Percentiles rank a stretch among this genome's conserved stretches.
Conservation (phyloP, 2,329 filamentous ascomycete species). For the Colletotrichum agaves region DNA sequence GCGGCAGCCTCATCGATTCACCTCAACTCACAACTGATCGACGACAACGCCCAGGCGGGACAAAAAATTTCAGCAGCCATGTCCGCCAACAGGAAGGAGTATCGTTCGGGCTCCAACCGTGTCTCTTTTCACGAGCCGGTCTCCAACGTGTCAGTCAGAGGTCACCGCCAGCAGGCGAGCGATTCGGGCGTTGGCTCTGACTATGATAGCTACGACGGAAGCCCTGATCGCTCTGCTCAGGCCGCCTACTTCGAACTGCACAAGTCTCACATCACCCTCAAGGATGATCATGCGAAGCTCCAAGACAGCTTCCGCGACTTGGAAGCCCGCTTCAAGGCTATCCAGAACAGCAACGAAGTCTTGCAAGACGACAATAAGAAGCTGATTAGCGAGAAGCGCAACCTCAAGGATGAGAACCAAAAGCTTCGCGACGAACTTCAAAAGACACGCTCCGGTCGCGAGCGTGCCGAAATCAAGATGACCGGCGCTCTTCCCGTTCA, state of each 20-base stretch:
- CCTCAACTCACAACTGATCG: constrained; percentile 18
- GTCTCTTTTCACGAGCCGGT: constrained; percentile 30
- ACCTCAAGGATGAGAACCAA: constrained; percentile 44
- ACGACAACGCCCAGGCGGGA: constrained; percentile 3
- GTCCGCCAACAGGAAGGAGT: constrained; percentile 36
- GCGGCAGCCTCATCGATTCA: constrained; percentile 5
- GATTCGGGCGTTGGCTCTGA: constrained; percentile 41
- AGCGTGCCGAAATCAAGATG: constrained; percentile 39
- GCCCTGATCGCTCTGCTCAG: constrained; percentile 39
- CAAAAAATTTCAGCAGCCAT: constrained; percentile 23
- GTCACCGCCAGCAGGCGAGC: constrained; percentile 39
- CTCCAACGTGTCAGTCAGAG: constrained; percentile 24
- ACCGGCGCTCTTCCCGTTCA: constrained; percentile 42
- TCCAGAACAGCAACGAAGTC: constrained; percentile 39
- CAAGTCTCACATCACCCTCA: constrained; percentile 33
- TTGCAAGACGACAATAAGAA: constrained; percentile 50
- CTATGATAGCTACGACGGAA: constrained; percentile 37
- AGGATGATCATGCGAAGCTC: constrained; percentile 39
- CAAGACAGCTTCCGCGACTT: constrained; percentile 42
- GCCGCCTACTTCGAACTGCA: constrained; percentile 35
- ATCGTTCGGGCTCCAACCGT: constrained; percentile 4
- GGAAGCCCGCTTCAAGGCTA: constrained; percentile 41
- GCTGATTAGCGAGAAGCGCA: constrained; percentile 41
- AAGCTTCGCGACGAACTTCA: constrained; percentile 27
- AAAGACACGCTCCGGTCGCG: constrained; percentile 23